Base-by-base conservation (phyloP, 495 filamentous ascomycete genomes). In the Mycothermus thermophilus region DNA sequence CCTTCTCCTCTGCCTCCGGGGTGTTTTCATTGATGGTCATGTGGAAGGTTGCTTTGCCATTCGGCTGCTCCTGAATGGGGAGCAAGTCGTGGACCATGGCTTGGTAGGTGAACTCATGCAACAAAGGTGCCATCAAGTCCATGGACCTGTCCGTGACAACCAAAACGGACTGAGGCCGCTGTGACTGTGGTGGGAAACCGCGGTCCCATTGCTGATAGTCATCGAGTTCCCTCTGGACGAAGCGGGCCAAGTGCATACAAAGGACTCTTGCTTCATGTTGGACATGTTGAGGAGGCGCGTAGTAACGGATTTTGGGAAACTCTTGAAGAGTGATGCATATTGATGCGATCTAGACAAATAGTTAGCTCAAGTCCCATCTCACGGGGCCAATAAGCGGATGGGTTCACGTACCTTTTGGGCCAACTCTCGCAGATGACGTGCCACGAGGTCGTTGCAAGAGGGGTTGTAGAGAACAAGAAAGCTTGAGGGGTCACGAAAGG, bases 61-160 rank as follows among this genome's bases (percentile, higher is more conserved):
- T 74, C 7, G 30, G 32, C 14, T 38, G 30, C 35, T 97, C 90
- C 38, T 80, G 74, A 33, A 97, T 80, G 0, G 79, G 80, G 5
- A 97, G 62, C 17, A 97, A 57, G 55, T 97, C 90, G 51, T 93
- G 83, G 12, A 82, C 85, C 88, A 97, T 96, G 18, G 88, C 83
- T 56, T 96, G 90, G 52, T 95, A 97, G 8, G 92, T 96, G 49
- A 97, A 96, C 48, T 97, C 90, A 56, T 97, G 90, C 8, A 96
- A 35, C 8, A 95, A 50, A 5, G 90, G 92, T 12, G 90, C 72
- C 51, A 77, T 74, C 1, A 95, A 48, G 52, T 97, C 90, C 78
- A 96, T 84, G 8, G 85, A 82, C 35, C 90, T 72, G 60, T 97
- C 90, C 1, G 83, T 79, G 32, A 97, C 80, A 43, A 93, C 64